phyloP scores from a whole-genome alignment of 73 alveolate species.

The Tetrahymena elliotti region DNA sequence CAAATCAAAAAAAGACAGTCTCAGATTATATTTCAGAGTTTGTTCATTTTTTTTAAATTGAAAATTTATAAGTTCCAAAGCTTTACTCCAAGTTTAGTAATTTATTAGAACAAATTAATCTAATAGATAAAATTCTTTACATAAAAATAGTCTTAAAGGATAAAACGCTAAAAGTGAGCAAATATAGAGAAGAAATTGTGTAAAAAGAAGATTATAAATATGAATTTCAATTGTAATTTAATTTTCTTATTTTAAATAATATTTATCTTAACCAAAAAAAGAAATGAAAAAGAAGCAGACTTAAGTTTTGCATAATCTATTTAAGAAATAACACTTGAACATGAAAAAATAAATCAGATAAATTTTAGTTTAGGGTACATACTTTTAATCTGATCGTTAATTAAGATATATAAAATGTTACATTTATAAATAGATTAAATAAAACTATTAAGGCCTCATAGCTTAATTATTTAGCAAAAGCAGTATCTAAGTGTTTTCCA shows the following conservation, averaged over 20 bases:
- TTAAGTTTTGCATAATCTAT: not conserved
- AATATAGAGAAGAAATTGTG: not conserved
- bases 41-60: not conserved
- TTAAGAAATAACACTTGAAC: not conserved
- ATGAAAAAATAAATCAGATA: not conserved
- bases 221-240: not conserved
- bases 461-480: not conserved
- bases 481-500: not conserved
- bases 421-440: not conserved
- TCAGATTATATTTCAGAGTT: not conserved
- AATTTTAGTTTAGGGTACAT: not conserved
- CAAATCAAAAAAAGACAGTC: not conserved
- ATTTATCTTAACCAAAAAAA: not conserved
- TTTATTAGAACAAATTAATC: not conserved
- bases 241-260: not conserved
- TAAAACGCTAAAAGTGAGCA: not conserved
- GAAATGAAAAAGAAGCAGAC: not conserved
- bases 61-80: not conserved
- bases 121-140: not conserved
- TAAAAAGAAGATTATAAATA: not conserved
- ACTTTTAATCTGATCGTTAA: not conserved
- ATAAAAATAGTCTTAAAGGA: not conserved
- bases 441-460: not conserved
- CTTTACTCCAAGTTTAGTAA: not conserved
- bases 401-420: not conserved